These are phyloP conservation scores for Citrullus colocynthis DNA, from an alignment of 306 rosid species.

Conservation along the genomic window DNA sequence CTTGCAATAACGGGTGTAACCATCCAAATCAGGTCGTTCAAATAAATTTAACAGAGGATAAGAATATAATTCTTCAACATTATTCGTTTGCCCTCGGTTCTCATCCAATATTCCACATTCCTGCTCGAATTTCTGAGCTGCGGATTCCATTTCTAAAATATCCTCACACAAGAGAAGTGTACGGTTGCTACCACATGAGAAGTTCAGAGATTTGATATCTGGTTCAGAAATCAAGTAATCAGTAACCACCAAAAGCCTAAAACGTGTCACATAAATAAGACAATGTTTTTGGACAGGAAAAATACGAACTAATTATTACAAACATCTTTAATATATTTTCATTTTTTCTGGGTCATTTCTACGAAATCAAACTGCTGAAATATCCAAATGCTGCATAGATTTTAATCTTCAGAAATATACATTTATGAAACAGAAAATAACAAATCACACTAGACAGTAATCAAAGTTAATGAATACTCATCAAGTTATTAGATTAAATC, in stretches of 20 bases:
- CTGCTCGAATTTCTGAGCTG: constrained; percentile 70
- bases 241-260: background rate
- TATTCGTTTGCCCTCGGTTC: constrained; percentile 31
- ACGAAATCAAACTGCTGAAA: background rate
- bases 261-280: background rate
- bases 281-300: background rate
- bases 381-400: background rate
- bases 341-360: background rate
- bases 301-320: background rate
- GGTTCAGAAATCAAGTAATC: constrained; percentile 10
- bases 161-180: constrained; percentile 63
- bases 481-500: background rate
- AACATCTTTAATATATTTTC: background rate
- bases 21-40: constrained; percentile 40
- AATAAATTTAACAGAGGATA: constrained; percentile 36
- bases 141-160: constrained; percentile 69
- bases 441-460: background rate
- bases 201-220: constrained; percentile 57
- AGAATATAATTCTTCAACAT: constrained; percentile 44
- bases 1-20: constrained; percentile 59
- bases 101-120: constrained; percentile 40
- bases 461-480: background rate
- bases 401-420: background rate
- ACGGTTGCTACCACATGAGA: constrained; percentile 50
- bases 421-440: background rate